Evolutionary conservation across 345 rosid species (phyloP).

Genomic region (Populus euphratica): DNA sequence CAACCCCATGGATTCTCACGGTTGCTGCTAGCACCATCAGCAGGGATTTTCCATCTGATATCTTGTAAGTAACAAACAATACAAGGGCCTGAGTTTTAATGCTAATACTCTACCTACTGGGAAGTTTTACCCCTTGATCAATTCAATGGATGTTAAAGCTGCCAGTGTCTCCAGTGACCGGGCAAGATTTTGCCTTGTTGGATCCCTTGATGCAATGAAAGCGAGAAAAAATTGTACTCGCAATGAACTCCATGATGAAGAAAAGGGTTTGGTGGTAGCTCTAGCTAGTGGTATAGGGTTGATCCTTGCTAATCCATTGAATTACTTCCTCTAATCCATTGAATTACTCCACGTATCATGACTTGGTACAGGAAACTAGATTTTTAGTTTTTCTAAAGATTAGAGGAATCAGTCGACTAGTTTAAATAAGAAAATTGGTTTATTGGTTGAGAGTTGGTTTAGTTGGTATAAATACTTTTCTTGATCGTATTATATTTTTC

Average conservation of each 20-base stretch:
- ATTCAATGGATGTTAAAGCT: conserved; percentile 7
- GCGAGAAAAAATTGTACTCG: conserved; percentile 14
- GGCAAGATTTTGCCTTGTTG: neutral
- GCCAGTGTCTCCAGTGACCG: neutral
- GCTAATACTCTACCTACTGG: neutral
- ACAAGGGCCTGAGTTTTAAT: conserved; percentile 14
- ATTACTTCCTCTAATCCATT: neutral
- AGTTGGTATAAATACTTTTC: too few species aligned
- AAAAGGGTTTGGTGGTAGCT: conserved; percentile 6
- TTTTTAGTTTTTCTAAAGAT: too few species aligned
- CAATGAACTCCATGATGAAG: neutral
- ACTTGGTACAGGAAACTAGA: too few species aligned
- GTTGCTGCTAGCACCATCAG: too few species aligned
- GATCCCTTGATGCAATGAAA: conserved; percentile 9
- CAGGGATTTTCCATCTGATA: too few species aligned
- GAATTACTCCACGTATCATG: neutral
- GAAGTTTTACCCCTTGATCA: conserved; percentile 12
- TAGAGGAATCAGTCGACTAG: too few species aligned
- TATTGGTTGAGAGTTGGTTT: too few species aligned
- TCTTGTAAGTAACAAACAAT: too few species aligned
- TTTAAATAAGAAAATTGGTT: too few species aligned
- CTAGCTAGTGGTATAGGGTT: conserved; percentile 21
- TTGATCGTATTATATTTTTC: too few species aligned
- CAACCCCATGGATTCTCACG: too few species aligned
- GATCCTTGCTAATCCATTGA: conserved; percentile 9